Conservation (phyloP, 108 stramenopile genomes). For the Craspedostauros australis region DNA sequence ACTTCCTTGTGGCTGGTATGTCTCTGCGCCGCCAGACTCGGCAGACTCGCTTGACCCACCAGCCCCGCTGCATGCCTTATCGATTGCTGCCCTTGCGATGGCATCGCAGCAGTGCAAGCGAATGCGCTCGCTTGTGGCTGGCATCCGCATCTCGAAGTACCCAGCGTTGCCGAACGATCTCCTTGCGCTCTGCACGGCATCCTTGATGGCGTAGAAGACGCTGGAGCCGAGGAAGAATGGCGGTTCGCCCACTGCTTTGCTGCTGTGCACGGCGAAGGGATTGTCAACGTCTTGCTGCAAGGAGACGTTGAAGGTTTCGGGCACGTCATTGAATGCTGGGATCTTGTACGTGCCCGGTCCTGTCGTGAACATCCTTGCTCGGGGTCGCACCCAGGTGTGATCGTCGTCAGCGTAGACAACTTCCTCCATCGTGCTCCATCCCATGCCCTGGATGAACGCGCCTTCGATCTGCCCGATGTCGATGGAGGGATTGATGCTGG, state of each 20-base stretch:
- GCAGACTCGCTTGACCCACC: not conserved
- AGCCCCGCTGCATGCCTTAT: no score
- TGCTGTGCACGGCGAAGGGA: conserved; percentile 89
- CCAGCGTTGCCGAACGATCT: conserved; percentile 22
- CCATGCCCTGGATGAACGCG: conserved; percentile 93
- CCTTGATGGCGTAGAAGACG: conserved; percentile 93
- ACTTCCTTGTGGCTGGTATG: no score
- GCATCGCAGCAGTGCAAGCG: conserved; percentile 63
- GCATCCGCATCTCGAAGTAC: conserved; percentile 84
- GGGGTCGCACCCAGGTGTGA: conserved; percentile 86
- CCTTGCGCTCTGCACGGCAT: conserved; percentile 75
- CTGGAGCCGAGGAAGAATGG: conserved; percentile 87
- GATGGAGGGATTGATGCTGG: conserved; percentile 91
- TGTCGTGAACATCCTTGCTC: conserved; percentile 75
- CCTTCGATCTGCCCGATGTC: conserved; percentile 97
- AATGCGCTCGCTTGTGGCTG: conserved; percentile 84
- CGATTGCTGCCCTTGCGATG: conserved; percentile 44
- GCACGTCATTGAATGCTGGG: conserved; percentile 92
- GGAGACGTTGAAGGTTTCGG: conserved; percentile 83
- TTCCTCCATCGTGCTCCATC: conserved; percentile 95
- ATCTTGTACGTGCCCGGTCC: conserved; percentile 98
- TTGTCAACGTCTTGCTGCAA: conserved; percentile 81
- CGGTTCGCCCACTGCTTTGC: conserved; percentile 95
- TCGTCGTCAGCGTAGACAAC: conserved; percentile 78
- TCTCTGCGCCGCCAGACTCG: not conserved